Evolutionary conservation across 176 grass and related monocot species (phyloP).

Genomic region (Carex cristatella): DNA sequence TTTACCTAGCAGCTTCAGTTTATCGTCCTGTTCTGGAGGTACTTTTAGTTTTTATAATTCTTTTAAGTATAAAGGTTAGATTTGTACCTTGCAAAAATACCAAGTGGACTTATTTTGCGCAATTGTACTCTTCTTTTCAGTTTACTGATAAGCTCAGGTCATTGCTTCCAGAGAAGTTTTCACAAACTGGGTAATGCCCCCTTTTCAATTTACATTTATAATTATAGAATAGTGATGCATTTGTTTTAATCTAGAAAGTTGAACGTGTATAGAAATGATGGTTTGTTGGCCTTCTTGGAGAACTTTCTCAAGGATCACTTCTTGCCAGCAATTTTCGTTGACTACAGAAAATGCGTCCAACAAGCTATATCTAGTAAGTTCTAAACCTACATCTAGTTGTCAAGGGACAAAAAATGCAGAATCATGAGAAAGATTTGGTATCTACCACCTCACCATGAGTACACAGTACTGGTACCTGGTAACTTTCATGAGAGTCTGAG

Average conservation of each 20-base stretch:
- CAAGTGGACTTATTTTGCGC: not conserved
- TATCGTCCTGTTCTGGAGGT: constrained; percentile 99
- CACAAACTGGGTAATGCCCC: constrained; percentile 64
- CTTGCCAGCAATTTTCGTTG: constrained; percentile 93
- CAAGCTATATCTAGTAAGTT: constrained; percentile 98
- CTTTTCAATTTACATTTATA: constrained; percentile 19
- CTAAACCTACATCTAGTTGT: constrained; percentile 2
- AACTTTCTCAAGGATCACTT: constrained; percentile 99
- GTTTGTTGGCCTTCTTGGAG: constrained; percentile 71
- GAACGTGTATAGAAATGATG: constrained; percentile 78
- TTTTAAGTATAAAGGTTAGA: not conserved
- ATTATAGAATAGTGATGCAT: constrained; percentile 20
- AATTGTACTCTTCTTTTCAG: constrained; percentile 41
- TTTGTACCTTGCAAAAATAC: not conserved
- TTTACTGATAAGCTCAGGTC: constrained; percentile 87
- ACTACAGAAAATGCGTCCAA: constrained; percentile 98
- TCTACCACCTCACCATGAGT: not conserved
- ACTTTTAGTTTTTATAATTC: not conserved
- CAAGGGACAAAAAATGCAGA: constrained; percentile 5
- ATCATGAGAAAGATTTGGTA: constrained; percentile 3
- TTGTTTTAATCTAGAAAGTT: constrained; percentile 25
- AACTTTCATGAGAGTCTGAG: constrained; percentile 13
- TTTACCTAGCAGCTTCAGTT: constrained; percentile 88
- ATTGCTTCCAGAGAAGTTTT: constrained; percentile 80
- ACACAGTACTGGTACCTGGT: constrained; percentile 15